Conservation (phyloP, 1,139 yeast species). For the Saccharomyces pastorianus region DNA sequence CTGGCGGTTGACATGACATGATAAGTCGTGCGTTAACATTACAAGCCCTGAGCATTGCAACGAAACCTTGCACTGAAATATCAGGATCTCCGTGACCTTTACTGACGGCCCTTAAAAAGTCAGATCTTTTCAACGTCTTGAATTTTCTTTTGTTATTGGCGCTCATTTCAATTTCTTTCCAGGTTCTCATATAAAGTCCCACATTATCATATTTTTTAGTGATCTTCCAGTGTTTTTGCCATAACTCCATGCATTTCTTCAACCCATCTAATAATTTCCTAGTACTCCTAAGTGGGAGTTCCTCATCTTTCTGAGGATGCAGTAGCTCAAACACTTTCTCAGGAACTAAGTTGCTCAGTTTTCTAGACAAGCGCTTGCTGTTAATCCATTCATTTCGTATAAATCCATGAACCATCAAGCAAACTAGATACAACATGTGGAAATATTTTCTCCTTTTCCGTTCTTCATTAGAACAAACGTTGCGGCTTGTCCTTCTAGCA, state of each 20-base stretch:
- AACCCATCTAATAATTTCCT: constrained; percentile 70
- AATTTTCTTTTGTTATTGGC: constrained; percentile 5
- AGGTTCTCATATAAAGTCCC: constrained; percentile 41
- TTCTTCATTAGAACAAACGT: constrained; percentile 47
- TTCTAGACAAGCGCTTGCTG: constrained; percentile 37
- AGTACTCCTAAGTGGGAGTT: constrained; percentile 42
- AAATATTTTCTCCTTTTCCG: constrained; percentile 41
- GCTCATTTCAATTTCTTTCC: constrained; percentile 46
- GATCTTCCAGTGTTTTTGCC: constrained; percentile 52
- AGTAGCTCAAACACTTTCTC: constrained; percentile 39
- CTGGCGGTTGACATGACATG: constrained; percentile 84
- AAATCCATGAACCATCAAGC: constrained; percentile 58
- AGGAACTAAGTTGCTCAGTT: constrained; percentile 43
- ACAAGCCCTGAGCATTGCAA: constrained; percentile 60
- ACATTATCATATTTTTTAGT: constrained; percentile 34
- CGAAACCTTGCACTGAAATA: constrained; percentile 81
- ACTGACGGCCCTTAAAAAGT: constrained; percentile 38
- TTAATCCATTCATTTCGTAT: constrained; percentile 71
- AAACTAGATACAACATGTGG: constrained; percentile 54
- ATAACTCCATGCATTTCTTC: constrained; percentile 51
- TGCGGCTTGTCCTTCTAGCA: constrained; percentile 25
- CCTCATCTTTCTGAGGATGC: constrained; percentile 37
- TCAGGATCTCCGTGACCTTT: constrained; percentile 66
- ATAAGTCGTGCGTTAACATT: constrained; percentile 70
- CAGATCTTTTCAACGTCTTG: constrained; percentile 32